Base-by-base conservation (phyloP, 257 asterid species). In the Plantago ovata region DNA sequence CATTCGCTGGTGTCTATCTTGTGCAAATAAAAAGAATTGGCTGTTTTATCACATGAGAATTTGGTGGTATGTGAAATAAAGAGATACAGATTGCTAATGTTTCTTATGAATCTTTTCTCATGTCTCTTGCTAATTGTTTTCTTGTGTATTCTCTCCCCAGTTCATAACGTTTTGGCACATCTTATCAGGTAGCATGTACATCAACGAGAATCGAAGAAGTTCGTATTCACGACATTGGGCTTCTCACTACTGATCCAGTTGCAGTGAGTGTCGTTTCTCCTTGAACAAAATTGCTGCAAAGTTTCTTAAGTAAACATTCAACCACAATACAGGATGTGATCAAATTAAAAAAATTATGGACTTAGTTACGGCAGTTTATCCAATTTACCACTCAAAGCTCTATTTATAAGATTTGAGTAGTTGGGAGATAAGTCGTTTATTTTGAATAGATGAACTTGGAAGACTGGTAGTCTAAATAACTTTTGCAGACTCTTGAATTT, bases 151-250 rank as follows among this genome's bases (percentile, higher is more conserved):
- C n/a, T 20, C 28, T 50, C 12, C 9, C 56, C 28, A 10, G 11
- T 50, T 22, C 6, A 1, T 58, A 12, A 62, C 42, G 2, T 68
- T 1, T 66, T 33, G 47, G 45, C 59, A 49, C 56, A 45, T 53
- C 55, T 13, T 48, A 39, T 40, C 81, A 90, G 98, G 77, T 90
- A 71, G 98, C 92, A 10, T 87, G 95, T 63, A 77, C 89, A 45
- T 87, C 98, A 63, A 73, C 66, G 69, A 79, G 68, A 73, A 85
- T 95, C 63, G 74, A 84, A 46, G 84, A 79, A 56, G 70, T 91
- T 66, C 69, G 61, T 62, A 79, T 91, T 41, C 87, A 61, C 56
- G 98, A 91, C 75, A 79, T 91, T 65, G 98, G 98, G 44, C 87
- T 77, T 63, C 59, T 81, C 72, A 84, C 98, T 56, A 70, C 87